These are phyloP conservation scores for Helicostylum pulchrum DNA, from an alignment of 192 early-diverging fungal genomes.

Conservation along the genomic window DNA sequence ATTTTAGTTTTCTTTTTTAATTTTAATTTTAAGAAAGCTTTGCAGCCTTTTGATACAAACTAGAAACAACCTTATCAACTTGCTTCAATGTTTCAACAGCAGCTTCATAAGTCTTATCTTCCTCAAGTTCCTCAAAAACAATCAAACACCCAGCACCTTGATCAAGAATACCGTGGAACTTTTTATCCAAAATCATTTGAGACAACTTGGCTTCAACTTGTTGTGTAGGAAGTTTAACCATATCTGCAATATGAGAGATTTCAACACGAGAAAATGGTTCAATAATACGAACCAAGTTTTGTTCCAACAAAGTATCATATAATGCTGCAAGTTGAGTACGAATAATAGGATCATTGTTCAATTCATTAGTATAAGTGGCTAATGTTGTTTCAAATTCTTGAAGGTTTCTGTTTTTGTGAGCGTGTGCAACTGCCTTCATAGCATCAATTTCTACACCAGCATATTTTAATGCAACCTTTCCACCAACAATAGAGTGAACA, in stretches of 20 bases:
- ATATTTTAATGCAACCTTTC: conserved; percentile 89
- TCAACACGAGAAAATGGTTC: conserved; percentile 98
- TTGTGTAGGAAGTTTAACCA: conserved; percentile 88
- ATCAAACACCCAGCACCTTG: conserved; percentile 95
- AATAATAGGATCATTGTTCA: conserved; percentile 92
- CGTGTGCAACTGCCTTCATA: conserved; percentile 90
- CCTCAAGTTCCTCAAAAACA: conserved; percentile 86
- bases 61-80: conserved; percentile 93
- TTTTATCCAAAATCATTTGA: conserved; percentile 99
- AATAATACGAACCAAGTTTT: conserved; percentile 95
- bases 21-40: conserved; percentile 2
- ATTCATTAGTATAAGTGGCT: conserved; percentile 80
- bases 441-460: conserved; percentile 87
- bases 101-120: conserved; percentile 90
- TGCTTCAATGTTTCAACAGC: conserved; percentile 95
- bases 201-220: conserved; percentile 96
- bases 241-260: conserved; percentile 90
- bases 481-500: conserved; percentile 85
- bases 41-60: conserved; percentile 81
- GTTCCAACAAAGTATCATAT: conserved; percentile 95
- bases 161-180: conserved; percentile 92
- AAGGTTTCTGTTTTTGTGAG: conserved; percentile 96
- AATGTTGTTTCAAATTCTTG: conserved; percentile 93
- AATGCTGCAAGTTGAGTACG: conserved; percentile 86
- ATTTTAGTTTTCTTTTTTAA: too few species aligned